Base-by-base conservation (phyloP, 2,329 filamentous ascomycete species). In the Fusarium denticulatum region DNA sequence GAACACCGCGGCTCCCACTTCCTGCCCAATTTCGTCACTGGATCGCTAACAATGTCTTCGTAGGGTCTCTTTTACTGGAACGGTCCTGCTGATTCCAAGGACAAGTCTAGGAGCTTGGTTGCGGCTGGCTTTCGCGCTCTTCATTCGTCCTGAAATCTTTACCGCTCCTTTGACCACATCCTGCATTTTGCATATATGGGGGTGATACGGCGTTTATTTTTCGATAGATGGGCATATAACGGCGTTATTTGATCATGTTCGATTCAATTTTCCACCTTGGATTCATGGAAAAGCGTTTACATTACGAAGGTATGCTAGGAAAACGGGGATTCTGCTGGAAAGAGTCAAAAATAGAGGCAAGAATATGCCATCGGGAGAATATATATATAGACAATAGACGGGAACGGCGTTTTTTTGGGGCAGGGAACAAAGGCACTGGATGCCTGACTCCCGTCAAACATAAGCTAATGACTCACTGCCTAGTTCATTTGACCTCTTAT, bases 61-160 rank as follows among this genome's bases (percentile, higher is more conserved):
- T 75, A 90, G 89, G 94, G 94, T 1, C 82, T 96, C 14, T 96
- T 95, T 80, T 96, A 95, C 81, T 95, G 92, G 92, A 91, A 92
- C 60, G 92, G 91, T n/a, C 91, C 92, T 20, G 90, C 89, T 7
- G 94, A 96, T 83, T 87, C 88, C 34, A 85, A 83, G 73, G 86
- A 89, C 60, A 86, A 85, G 69, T 86, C 87, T 58, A 85, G 89
- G 58, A 91, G 89, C 77, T 80, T 91, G 60, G 84, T 91, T 67
- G 85, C 87, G 52, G 83, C 89, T 24, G 89, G 89, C 10, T 91
- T 91, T 79, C 86, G 87, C 64, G 85, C 88, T 14, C 79, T 91
- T 67, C 89, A 91, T 77, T 79, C 80, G 43, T 81, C 79, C 24
- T 81, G 57, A 80, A 36, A 43, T 58, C 28, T 64, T 59, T 58